These are phyloP conservation scores for Asparagopsis taxiformis DNA, from an alignment of 31 red algal species.

Conservation along the genomic window DNA sequence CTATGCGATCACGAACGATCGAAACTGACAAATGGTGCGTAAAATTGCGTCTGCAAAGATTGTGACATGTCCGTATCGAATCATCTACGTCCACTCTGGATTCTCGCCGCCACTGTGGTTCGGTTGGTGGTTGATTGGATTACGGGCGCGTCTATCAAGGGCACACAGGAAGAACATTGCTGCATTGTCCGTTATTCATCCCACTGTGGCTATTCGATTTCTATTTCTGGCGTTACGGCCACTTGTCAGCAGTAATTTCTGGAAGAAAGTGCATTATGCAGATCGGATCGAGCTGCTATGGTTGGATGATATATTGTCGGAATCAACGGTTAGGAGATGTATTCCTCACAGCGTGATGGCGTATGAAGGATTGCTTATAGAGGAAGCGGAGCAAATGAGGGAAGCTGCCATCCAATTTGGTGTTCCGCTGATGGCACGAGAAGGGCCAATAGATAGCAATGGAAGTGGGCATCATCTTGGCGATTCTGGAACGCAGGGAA, in stretches of 20 bases:
- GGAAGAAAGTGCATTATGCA: conserved; percentile 54
- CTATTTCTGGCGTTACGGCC: conserved; percentile 16
- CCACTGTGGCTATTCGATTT: conserved; percentile 24
- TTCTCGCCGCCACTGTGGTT: conserved; percentile 55
- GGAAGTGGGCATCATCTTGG: too few relatives aligned
- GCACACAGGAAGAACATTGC: conserved; percentile 50
- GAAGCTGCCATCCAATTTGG: conserved; percentile 26
- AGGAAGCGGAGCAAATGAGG: conserved; percentile 39
- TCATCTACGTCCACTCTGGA: conserved; percentile 49
- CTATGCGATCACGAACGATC: too few relatives aligned
- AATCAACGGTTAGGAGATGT: conserved; percentile 16
- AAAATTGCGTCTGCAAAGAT: too few relatives aligned
- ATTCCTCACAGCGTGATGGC: conserved; percentile 26
- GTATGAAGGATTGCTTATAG: conserved; percentile 38
- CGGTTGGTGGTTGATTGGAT: conserved; percentile 43
- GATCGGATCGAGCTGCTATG: conserved; percentile 68
- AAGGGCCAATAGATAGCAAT: too few relatives aligned
- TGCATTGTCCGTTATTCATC: conserved; percentile 51
- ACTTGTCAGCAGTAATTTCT: conserved; percentile 33
- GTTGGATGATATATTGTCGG: conserved; percentile 51
- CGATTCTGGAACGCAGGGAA: too few relatives aligned
- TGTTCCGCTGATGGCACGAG: conserved; percentile 21
- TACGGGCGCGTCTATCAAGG: conserved; percentile 30
- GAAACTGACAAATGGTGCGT: too few relatives aligned
- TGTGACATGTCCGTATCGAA: conserved; percentile 13